phyloP scores from a whole-genome alignment of 2,329 filamentous ascomycete species.

The Sphaceloma murrayae region DNA sequence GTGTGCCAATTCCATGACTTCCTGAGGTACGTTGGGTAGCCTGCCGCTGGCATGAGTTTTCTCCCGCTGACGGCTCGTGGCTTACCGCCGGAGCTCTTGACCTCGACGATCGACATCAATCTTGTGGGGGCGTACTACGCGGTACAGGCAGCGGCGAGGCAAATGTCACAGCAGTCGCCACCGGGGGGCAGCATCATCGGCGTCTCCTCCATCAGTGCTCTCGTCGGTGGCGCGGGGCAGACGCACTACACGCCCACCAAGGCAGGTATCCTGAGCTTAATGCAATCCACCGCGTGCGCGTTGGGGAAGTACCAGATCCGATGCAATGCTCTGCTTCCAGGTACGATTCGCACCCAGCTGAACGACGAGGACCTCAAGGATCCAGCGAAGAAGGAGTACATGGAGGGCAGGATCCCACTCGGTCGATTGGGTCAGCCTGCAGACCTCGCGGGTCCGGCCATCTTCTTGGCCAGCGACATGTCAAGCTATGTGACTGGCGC shows the following conservation, averaged over 20 bases:
- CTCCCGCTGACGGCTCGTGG: slow-evolving; percentile 28
- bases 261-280: slow-evolving; percentile 67
- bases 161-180: slow-evolving; percentile 56
- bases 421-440: slow-evolving; percentile 59
- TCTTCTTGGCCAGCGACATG: slow-evolving; percentile 73
- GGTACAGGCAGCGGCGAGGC: slow-evolving; percentile 71
- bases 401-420: slow-evolving; percentile 72
- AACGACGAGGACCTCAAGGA: slow-evolving; percentile 75
- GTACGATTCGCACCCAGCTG: slow-evolving; percentile 73
- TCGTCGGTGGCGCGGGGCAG: slow-evolving; percentile 69
- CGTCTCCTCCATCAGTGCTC: slow-evolving; percentile 61
- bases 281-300: slow-evolving; percentile 74
- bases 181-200: slow-evolving; percentile 72
- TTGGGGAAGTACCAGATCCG: slow-evolving; percentile 65
- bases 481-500: slow-evolving; percentile 75
- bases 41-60: not conserved
- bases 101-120: slow-evolving; percentile 66
- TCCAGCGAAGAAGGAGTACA: slow-evolving; percentile 61
- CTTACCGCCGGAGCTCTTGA: slow-evolving; percentile 59
- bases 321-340: slow-evolving; percentile 76
- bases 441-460: slow-evolving; percentile 75
- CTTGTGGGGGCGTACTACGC: slow-evolving; percentile 82
- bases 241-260: slow-evolving; percentile 86
- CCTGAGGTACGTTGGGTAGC: slow-evolving; percentile 48
- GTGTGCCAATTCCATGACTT: slow-evolving; percentile 85